Evolutionary conservation across 1,284 basidiomycete genomes (phyloP), one percentile per base, ranked within the genome.

Genomic region (Ganoderma lingzhi): DNA sequence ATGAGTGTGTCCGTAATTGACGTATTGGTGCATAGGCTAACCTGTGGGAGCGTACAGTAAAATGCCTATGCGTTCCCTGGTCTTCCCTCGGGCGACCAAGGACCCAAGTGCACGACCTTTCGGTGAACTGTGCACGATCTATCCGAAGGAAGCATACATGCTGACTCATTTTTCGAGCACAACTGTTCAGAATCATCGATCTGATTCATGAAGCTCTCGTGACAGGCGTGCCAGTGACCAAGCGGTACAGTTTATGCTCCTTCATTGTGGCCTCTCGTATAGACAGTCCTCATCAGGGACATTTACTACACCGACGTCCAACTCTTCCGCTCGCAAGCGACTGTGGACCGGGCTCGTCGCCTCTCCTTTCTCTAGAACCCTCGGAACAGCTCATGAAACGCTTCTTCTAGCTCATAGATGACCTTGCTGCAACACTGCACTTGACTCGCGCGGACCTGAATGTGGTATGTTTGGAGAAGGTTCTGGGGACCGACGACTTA

Each of bases 291-390:
- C 28, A 35, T 2, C 74, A 96, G 95, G 10, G 96, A 97, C 78
- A 86, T 97, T 23, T 97, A 89, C 80, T 98, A 98, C 80, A 90
- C 89, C 70, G 94, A 97, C 71, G 90, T 94, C 0, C 73, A 80
- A 1, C 82, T 97, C 1, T 98, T 97, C 81, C 88, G 85, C 68
- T 87, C 82, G 4, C 96, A 98, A 77, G 80, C 82, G 19, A 85
- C 86, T 0, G 94, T 96, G 0, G 93, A 97, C 79, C 85, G 83
- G 71, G 96, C 95, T 68, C 64, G 84, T 74, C 51, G 56, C 53
- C 8, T 37, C 23, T 39, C 37, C 59, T 42, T 15, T 14, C 19
- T 41, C 14, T 37, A 37, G 53, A 37, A 58, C 10, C 15, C 48
- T 53, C 48, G 3, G 62, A 51, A 62, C 23, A 30, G 8, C 23